Conservation (phyloP, 139 green algal genomes). For the Picochlorum sp. region DNA sequence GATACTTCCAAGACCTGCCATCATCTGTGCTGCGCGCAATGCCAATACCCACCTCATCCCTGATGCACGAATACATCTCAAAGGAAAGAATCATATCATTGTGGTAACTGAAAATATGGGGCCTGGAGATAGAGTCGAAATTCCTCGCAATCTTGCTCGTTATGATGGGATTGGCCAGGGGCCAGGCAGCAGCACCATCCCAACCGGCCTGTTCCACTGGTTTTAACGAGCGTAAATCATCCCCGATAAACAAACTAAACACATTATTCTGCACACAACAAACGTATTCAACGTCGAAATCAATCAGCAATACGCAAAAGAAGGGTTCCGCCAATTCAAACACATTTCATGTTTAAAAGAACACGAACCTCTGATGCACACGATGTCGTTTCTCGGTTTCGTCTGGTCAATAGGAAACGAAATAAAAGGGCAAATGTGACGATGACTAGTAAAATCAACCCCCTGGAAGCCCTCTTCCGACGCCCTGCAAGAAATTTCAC, state of each 20-base stretch:
- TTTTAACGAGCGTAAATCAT: neutral
- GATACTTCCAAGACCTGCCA: conserved; percentile 7
- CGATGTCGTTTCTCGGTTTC: too few relatives aligned
- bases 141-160: neutral
- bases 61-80: neutral
- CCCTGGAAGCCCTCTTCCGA: too few relatives aligned
- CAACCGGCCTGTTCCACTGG: conserved; percentile 4
- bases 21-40: conserved; percentile 1
- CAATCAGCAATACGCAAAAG: neutral
- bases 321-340: neutral
- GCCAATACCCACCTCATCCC: neutral
- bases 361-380: too few relatives aligned
- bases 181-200: neutral
- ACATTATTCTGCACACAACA: neutral
- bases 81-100: conserved; percentile 7
- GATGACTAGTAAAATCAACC: too few relatives aligned
- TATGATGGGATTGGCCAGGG: conserved; percentile 20
- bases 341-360: too few relatives aligned
- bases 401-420: too few relatives aligned
- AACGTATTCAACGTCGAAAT: neutral
- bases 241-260: conserved; percentile 7
- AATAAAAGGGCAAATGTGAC: too few relatives aligned
- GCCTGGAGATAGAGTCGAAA: neutral
- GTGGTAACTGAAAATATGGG: neutral
- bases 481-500: too few relatives aligned